Evolutionary conservation across 2,329 filamentous ascomycete genomes (phyloP).

Genomic region (Neoascochyta sp.): DNA sequence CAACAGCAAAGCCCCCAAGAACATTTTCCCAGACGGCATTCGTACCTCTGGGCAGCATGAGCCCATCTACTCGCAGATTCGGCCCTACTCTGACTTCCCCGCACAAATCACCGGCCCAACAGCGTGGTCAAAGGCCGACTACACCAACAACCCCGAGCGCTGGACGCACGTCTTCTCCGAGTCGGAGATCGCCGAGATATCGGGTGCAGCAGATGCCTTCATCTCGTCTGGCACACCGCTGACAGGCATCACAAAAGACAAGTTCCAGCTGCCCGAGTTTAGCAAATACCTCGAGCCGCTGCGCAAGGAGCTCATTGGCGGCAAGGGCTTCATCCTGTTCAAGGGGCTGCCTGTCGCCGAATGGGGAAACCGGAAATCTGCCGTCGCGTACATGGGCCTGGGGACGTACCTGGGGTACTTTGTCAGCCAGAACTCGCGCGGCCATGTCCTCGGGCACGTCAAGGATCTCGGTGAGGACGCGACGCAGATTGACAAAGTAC

Average conservation of each 20-base stretch:
- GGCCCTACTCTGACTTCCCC: conserved; percentile 67
- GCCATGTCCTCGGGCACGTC: conserved; percentile 84
- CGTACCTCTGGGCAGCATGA: conserved; percentile 70
- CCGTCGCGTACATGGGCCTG: conserved; percentile 72
- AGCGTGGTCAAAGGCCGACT: conserved; percentile 67
- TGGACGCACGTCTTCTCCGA: conserved; percentile 70
- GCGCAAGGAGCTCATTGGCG: conserved; percentile 67
- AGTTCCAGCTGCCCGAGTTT: conserved; percentile 61
- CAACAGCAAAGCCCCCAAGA: conserved; percentile 37
- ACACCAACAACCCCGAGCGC: conserved; percentile 58
- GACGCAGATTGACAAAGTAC: conserved; percentile 76
- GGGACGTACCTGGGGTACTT: conserved; percentile 83
- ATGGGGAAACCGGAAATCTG: conserved; percentile 77
- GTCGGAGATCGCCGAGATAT: conserved; percentile 65
- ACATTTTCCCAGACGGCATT: conserved; percentile 61
- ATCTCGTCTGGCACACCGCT: conserved; percentile 61
- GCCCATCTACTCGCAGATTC: conserved; percentile 63
- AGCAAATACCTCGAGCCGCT: conserved; percentile 53
- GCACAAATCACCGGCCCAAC: conserved; percentile 67
- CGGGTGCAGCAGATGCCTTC: conserved; percentile 64
- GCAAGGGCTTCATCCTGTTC: conserved; percentile 87
- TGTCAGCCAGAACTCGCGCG: conserved; percentile 77
- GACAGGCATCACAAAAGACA: conserved; percentile 66
- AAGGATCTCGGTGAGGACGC: conserved; percentile 83
- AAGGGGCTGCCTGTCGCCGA: conserved; percentile 73